Conservation (phyloP, 2,329 filamentous ascomycete species). For the Colletotrichum gloeosporioides region DNA sequence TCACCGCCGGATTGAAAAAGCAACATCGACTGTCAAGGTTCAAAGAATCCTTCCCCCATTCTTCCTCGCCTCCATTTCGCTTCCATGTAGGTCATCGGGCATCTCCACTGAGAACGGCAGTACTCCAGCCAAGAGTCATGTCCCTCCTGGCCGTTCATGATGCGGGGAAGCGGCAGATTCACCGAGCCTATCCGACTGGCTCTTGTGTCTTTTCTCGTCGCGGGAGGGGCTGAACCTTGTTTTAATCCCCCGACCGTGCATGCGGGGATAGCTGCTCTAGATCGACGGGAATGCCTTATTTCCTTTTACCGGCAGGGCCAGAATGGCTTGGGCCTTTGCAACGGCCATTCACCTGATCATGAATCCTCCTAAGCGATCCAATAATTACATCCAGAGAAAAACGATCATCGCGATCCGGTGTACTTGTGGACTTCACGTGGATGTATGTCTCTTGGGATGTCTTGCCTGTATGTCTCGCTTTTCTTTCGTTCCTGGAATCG, state of each 20-base stretch:
- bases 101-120: background rate
- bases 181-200: conserved; percentile 4
- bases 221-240: conserved; percentile 23
- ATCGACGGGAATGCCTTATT: background rate
- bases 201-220: background rate
- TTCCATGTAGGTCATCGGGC: background rate
- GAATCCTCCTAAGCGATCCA: background rate
- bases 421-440: background rate
- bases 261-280: conserved; percentile 4
- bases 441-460: background rate
- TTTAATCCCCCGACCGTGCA: conserved; percentile 13
- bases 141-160: background rate
- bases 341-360: background rate
- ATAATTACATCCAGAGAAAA: background rate
- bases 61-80: background rate
- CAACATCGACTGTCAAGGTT: background rate
- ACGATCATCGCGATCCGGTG: background rate
- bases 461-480: background rate
- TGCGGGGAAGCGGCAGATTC: background rate
- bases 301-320: background rate
- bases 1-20: background rate
- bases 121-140: background rate
- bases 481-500: background rate
- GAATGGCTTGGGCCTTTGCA: background rate
- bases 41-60: background rate